Conservation (phyloP, 768 basidiomycete genomes). For the Mrakia frigida region DNA sequence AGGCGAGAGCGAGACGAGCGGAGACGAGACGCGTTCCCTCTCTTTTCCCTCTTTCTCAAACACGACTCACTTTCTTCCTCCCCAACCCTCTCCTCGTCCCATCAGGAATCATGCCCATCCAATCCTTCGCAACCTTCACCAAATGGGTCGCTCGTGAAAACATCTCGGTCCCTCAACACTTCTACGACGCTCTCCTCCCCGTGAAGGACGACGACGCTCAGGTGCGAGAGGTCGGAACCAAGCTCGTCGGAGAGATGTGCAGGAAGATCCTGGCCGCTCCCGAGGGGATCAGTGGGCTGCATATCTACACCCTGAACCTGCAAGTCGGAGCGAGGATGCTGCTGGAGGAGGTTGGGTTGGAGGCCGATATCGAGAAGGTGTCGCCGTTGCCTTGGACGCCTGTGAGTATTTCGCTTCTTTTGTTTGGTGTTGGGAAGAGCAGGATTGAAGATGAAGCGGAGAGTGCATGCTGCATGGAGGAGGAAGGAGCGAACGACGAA, state of each 20-base stretch:
- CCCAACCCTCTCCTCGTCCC: background rate
- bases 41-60: background rate
- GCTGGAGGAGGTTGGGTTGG: constrained; percentile 74
- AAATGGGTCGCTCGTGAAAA: constrained; percentile 50
- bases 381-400: constrained; percentile 97
- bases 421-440: background rate
- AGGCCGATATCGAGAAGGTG: constrained; percentile 80
- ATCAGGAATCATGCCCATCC: constrained; percentile 81
- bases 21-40: background rate
- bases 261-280: constrained; percentile 66
- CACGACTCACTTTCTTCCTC: no score
- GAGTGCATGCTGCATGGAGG: background rate
- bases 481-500: background rate
- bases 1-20: background rate
- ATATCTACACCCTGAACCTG: constrained; percentile 97
- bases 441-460: background rate
- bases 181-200: constrained; percentile 73
- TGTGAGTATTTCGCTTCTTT: constrained; percentile 48
- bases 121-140: constrained; percentile 94
- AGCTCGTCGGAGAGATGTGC: constrained; percentile 91
- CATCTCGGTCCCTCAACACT: constrained; percentile 62
- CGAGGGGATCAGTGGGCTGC: constrained; percentile 75
- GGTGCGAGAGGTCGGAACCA: constrained; percentile 86
- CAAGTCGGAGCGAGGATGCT: constrained; percentile 94
- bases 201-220: constrained; percentile 88